A percentile compares a stretch with the other conserved stretches of the same genome.
These are phyloP conservation scores for Salvia splendens DNA, from an alignment of 257 asterid species.

Conservation along the genomic window DNA sequence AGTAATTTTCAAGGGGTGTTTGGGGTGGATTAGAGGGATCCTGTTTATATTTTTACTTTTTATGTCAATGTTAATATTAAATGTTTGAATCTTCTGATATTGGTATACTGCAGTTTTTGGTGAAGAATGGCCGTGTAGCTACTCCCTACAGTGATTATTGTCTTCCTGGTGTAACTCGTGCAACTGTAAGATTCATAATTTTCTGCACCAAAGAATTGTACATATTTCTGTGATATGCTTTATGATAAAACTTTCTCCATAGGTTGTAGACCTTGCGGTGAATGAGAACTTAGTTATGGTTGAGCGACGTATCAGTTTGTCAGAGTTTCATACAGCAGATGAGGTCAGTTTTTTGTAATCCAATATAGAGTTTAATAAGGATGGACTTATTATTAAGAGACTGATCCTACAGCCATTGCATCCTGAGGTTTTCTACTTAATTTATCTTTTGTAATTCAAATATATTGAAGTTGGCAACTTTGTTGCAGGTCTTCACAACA, in stretches of 20 bases:
- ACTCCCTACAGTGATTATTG: conserved; percentile 93
- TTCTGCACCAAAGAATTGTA: conserved; percentile 13
- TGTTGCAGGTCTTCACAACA: conserved; percentile 65
- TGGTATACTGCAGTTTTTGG: conserved; percentile 61
- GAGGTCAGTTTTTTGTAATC: conserved; percentile 52
- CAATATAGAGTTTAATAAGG: background rate
- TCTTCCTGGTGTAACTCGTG: conserved; percentile 87
- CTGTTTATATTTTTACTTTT: background rate
- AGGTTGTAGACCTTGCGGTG: conserved; percentile 73
- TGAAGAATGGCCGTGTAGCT: conserved; percentile 67
- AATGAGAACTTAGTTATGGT: conserved; percentile 56
- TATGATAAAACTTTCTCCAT: conserved; percentile 15
- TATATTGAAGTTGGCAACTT: conserved; percentile 2
- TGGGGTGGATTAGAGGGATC: background rate
- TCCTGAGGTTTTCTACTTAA: background rate
- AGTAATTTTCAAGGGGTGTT: too few relatives aligned
- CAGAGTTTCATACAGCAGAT: conserved; percentile 91
- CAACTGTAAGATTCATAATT: conserved; percentile 61
- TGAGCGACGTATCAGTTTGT: conserved; percentile 76
- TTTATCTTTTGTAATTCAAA: background rate
- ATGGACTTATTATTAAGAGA: background rate
- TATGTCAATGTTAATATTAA: background rate
- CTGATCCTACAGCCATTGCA: conserved; percentile 1
- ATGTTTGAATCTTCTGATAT: conserved; percentile 17
- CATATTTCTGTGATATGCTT: conserved; percentile 22